A percentile compares a stretch with the other conserved stretches of the same genome.
Evolutionary conservation across 164 flowering plant species (phyloP).

Genomic region (Nymphaea thermarum): DNA sequence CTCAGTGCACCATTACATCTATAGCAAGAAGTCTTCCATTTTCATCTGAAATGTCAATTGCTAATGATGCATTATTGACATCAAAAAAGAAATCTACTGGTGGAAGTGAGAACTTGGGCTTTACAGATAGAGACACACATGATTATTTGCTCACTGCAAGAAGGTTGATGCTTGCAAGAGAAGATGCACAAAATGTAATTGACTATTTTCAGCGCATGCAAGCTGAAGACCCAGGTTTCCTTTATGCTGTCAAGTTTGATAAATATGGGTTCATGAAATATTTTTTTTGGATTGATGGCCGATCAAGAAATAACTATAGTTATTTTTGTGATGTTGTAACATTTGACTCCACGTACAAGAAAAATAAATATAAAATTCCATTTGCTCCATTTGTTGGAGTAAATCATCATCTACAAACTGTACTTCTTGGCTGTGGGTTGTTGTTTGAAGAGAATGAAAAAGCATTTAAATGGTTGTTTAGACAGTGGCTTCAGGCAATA

Average conservation of each 20-base stretch:
- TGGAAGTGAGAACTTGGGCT: constrained; percentile 14
- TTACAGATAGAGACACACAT: background rate
- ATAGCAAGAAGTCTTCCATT: background rate
- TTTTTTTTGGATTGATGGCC: constrained; percentile 10
- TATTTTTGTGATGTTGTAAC: constrained; percentile 8
- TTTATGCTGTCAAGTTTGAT: constrained; percentile 9
- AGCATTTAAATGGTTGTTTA: constrained; percentile 7
- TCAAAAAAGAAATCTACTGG: background rate
- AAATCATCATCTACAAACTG: constrained; percentile 9
- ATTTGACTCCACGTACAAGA: constrained; percentile 6
- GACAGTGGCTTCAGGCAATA: constrained; percentile 8
- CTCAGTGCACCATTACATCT: constrained; percentile 31
- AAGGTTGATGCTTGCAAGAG: background rate
- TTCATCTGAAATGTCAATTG: background rate
- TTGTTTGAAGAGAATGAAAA: constrained; percentile 4
- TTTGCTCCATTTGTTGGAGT: constrained; percentile 9
- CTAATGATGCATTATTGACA: background rate
- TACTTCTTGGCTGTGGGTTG: constrained; percentile 10
- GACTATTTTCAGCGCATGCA: constrained; percentile 9
- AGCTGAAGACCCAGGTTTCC: constrained; percentile 4
- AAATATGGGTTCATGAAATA: background rate
- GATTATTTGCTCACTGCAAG: background rate
- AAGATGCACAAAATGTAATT: constrained; percentile 4
- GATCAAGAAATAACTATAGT: constrained; percentile 6
- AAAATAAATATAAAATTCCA: constrained; percentile 5